These are phyloP conservation scores for Scenedesmus sp. DNA, from an alignment of 163 green algal genomes.

Conservation along the genomic window DNA sequence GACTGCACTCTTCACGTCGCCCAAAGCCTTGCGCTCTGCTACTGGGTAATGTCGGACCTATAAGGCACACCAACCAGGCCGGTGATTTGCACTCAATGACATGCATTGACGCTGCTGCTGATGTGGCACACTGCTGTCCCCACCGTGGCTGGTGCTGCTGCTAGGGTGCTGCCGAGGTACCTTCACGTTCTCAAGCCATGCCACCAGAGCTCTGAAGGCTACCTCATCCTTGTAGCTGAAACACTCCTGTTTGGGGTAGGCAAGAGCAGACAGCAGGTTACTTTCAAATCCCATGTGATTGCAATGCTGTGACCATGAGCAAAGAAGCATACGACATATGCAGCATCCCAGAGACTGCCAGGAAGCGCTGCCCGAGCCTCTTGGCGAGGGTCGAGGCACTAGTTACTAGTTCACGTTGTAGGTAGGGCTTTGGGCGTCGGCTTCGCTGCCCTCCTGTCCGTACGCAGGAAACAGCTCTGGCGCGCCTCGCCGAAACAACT, in stretches of 20 bases:
- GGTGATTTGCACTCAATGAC: not conserved
- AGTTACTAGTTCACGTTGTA: slow-evolving; percentile 9
- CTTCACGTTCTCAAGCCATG: slow-evolving; percentile 43
- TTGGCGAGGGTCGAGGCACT: not conserved
- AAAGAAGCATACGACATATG: not conserved
- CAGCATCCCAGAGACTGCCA: not conserved
- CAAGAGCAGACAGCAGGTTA: slow-evolving; percentile 10
- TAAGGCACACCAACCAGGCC: not conserved
- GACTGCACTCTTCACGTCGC: not conserved
- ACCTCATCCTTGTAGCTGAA: not conserved
- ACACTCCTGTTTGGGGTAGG: slow-evolving; percentile 2
- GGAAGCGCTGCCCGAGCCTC: not conserved
- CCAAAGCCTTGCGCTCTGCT: not conserved
- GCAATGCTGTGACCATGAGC: not conserved
- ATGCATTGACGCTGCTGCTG: not conserved
- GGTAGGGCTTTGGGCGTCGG: not conserved
- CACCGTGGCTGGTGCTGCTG: not conserved
- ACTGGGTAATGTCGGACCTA: slow-evolving; percentile 36
- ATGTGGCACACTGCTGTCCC: not conserved
- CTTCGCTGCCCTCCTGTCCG: not conserved
- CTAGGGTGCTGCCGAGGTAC: not conserved
- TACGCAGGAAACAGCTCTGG: not conserved
- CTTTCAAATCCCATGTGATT: not conserved
- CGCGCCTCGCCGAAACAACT: not conserved
- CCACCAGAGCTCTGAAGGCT: slow-evolving; percentile 1